Evolutionary conservation across 805 yeast genomes (phyloP), one percentile per base, ranked within the genome.

Genomic region (Naumovozyma baii): DNA sequence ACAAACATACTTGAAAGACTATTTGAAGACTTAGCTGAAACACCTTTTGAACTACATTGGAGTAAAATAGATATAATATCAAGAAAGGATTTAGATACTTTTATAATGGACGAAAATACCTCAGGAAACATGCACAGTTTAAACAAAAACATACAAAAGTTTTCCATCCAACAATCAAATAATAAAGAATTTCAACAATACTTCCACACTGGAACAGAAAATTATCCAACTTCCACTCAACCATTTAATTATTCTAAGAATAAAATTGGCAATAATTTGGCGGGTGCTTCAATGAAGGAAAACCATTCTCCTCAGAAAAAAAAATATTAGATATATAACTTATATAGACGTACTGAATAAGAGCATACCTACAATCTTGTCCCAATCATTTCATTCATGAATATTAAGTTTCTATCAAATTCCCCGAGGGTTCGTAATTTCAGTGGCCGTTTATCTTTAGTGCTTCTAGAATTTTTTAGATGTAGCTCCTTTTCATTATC

Each of bases 371-470:
- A 22, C 12, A 59, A 36, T 32, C 54, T 43, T 9, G 57, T 52
- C 5, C 44, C 47, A n/a, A 58, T 30, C 15, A 46, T 43, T 31
- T 55, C 59, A 43, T 59, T 59, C 18, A 59, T 37, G 36, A 46
- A 37, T 13, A 56, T 34, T 18, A 58, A 30, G 26, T 43, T 41
- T 33, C 38, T 47, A 37, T 59, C 64, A 43, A 51, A 58, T 10
- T 54, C 55, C 13, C 41, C 42, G 9, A 59, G 14, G 3, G 39
- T 46, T 18, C 30, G 37, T 19, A n/a, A 30, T 10, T 38, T 34
- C 2, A 39, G 38, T 1, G 34, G 4, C 12, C 33, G 17, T 33
- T 35, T 22, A 22, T 33, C 7, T 1, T 31, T 33, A 7, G 26
- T 22, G n/a, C 26, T 22, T 22, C 26, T 22, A 7, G 26, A 7